Base-by-base conservation (phyloP, 2,329 filamentous ascomycete genomes). In the Paecilomyces variotii region DNA sequence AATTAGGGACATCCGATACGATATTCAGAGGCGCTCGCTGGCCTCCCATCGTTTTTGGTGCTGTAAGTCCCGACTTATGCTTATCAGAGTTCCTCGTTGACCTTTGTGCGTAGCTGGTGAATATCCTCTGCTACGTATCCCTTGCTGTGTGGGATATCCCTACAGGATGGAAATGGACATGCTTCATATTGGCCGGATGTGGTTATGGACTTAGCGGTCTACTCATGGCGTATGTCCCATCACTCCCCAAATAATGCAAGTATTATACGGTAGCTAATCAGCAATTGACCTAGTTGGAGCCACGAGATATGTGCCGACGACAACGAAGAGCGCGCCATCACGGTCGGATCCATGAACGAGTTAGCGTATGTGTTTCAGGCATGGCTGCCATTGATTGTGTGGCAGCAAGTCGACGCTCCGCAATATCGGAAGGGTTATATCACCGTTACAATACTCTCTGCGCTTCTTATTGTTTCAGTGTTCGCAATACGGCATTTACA, bases 321-420 rank as follows among this genome's bases (percentile, higher is more conserved):
- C 53, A 83, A 85, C 57, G 86, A 89, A 69, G 86, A 89, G 72
- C 76, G 86, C 9, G 85, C 87, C 0, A 74, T 90, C 3, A 84
- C 89, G 0, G 80, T 86, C 0, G 86, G 79, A 0, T 74, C 78
- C 14, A 89, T 89, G 84, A 89, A 89, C 60, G 81, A 87, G 67
- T 81, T 89, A 74, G 86, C 85, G 0, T 88, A 88, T 60, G 84
- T 88, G 1, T 72, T 90, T 51, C 85, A 89, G 66, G 84, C 86
- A 0, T 89, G 86, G 86, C 68, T 90, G 50, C 87, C 87, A 5
- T 77, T 87, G 32, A 67, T 87, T 7, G 79, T 87, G 9, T 88
- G 85, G 86, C 82, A 85, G 71, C 83, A 86, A 66, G 77, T 85
- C 0, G 84, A 87, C 58, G 82, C 80, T 0, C 85, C 86, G 0